Evolutionary conservation across 331 rosid genomes (phyloP).

Genomic region (Arachis monticola): DNA sequence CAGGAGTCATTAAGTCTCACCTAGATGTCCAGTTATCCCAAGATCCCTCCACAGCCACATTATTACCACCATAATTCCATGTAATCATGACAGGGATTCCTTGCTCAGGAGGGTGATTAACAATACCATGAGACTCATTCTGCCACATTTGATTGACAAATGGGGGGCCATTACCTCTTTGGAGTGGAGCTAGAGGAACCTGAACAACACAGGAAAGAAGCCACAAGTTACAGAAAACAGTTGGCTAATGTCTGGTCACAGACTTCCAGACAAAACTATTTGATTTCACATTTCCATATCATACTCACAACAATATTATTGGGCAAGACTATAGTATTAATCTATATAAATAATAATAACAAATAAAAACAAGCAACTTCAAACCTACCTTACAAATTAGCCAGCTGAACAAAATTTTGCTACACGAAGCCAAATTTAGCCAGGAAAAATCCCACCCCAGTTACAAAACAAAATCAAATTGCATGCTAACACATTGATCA

Average conservation of each 20-base stretch:
- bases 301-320: neutral
- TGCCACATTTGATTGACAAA: constrained; percentile 59
- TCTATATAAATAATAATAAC: neutral
- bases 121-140: constrained; percentile 51
- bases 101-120: constrained; percentile 61
- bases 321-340: neutral
- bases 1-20: constrained; percentile 45
- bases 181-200: constrained; percentile 88
- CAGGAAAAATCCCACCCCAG: neutral
- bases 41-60: constrained; percentile 85
- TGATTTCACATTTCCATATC: neutral
- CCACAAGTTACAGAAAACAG: neutral
- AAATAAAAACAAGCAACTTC: constrained; percentile 1
- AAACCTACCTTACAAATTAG: neutral
- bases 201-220: constrained; percentile 49
- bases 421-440: neutral
- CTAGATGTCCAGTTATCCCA: constrained; percentile 95
- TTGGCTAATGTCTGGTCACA: constrained; percentile 2
- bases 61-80: constrained; percentile 80
- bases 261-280: neutral
- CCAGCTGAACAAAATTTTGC: neutral
- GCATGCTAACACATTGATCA: neutral
- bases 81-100: constrained; percentile 83
- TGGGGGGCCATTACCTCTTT: constrained; percentile 61
- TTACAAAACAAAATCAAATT: neutral